Evolutionary conservation across 2,329 filamentous ascomycete species (phyloP), one percentile per base, ranked within the genome.

Genomic region (Lachnellula cervina): DNA sequence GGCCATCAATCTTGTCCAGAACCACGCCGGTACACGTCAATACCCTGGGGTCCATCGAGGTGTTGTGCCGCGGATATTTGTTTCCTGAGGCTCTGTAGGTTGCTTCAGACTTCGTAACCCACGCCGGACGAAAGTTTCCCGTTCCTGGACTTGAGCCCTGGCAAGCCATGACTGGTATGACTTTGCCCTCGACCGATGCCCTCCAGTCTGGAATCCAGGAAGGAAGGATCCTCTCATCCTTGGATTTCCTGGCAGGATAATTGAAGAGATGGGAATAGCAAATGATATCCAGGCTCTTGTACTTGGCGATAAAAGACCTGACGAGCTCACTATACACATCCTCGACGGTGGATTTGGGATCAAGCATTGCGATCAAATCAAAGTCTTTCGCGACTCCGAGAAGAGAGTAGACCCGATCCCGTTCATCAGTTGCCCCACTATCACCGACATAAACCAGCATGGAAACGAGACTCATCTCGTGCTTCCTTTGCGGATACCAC

Each of bases 371-470:
- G 2, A 46, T 25, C 38, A 55, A 17, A 37, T 45, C 19, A 3
- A 4, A 17, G 37, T 55, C 46, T 11, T 37, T 50, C 4, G 47
- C 47, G 2, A 55, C 19, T 14, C 52, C 52, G 34, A 55, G 38
- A 17, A 55, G 38, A 23, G 52, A 55, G 28, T 55, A 55, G 3
- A 55, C 38, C 11, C 52, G 46, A 28, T 55, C 46, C 46, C 52
- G 16, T 8, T 49, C 52, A 50, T 55, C 52, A 17, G 25, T 45
- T 4, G 52, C 46, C 17, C 42, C 54, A 35, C 34, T 45, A 34
- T 57, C 51, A 2, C 50, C 48, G 11, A 49, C 25, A 48, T 51
- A 60, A 9, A 50, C 49, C 25, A 58, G 40, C 40, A 57, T 47
- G 13, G 51, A 16, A 47, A 52, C 28, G 9, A 56, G 44, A 2